Conservation (phyloP, 2,329 filamentous ascomycete species). For the Phyllosticta citrichinensis region DNA sequence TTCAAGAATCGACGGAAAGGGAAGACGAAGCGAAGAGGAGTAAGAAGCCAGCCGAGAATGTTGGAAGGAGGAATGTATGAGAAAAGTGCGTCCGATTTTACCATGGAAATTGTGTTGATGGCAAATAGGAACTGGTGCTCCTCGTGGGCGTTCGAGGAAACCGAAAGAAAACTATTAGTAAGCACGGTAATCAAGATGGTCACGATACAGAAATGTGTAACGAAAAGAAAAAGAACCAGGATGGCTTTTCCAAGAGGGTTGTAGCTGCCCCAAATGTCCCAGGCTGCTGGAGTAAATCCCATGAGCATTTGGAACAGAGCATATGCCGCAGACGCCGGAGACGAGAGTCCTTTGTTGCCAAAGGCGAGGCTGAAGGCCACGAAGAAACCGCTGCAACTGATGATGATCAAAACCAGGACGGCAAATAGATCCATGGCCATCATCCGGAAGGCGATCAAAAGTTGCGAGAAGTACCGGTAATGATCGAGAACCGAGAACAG, state of each 20-base stretch:
- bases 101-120: constrained; percentile 95
- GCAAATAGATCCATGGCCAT: constrained; percentile 88
- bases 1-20: constrained; percentile 73
- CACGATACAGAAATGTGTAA: constrained; percentile 89
- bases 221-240: constrained; percentile 75
- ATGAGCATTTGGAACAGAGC: constrained; percentile 88
- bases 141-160: constrained; percentile 62
- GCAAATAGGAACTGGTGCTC: constrained; percentile 91
- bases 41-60: constrained; percentile 80
- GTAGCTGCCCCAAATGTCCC: constrained; percentile 78
- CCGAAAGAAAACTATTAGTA: constrained; percentile 65
- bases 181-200: constrained; percentile 88
- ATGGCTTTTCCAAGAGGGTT: constrained; percentile 68
- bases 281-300: constrained; percentile 91
- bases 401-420: constrained; percentile 72
- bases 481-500: constrained; percentile 91
- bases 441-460: constrained; percentile 85
- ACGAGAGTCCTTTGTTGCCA: constrained; percentile 51
- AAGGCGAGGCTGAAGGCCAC: constrained; percentile 85
- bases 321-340: constrained; percentile 69
- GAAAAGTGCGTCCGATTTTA: constrained; percentile 94
- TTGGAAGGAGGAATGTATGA: constrained; percentile 89
- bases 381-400: constrained; percentile 89
- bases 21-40: constrained; percentile 71
- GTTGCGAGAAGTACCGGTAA: constrained; percentile 90